These are phyloP conservation scores for Colletotrichum sp. DNA, from an alignment of 2,329 filamentous ascomycete species.

Conservation along the genomic window DNA sequence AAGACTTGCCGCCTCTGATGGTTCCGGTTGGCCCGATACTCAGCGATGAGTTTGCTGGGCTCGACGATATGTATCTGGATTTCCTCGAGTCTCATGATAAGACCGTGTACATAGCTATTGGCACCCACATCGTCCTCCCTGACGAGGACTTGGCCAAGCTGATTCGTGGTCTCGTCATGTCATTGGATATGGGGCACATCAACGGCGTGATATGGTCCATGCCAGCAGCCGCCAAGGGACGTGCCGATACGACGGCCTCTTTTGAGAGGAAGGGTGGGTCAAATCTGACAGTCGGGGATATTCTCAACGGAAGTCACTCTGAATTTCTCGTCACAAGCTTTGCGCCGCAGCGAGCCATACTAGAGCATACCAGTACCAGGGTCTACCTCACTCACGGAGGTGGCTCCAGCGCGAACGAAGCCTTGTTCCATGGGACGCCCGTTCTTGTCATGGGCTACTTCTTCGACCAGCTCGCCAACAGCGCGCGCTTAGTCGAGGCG, in stretches of 20 bases:
- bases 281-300: constrained; percentile 17
- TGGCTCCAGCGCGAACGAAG: constrained; percentile 45
- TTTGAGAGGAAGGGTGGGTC: neutral
- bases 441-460: constrained; percentile 42
- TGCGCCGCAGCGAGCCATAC: constrained; percentile 44
- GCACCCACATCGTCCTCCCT: constrained; percentile 43
- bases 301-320: constrained; percentile 33
- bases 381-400: constrained; percentile 48
- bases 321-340: constrained; percentile 37
- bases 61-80: constrained; percentile 27
- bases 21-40: constrained; percentile 45
- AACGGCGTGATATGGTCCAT: constrained; percentile 2
- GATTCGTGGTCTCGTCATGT: constrained; percentile 29
- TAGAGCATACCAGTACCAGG: constrained; percentile 35
- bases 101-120: constrained; percentile 45
- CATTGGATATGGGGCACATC: constrained; percentile 20
- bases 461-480: constrained; percentile 47
- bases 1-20: constrained; percentile 44
- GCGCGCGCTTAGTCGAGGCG: constrained; percentile 34
- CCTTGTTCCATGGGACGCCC: constrained; percentile 41
- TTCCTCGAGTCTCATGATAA: constrained; percentile 37
- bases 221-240: neutral
- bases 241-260: neutral
- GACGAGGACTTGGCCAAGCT: constrained; percentile 34
- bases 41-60: constrained; percentile 33